phyloP scores from a whole-genome alignment of 129 eudicot genomes.

The Helianthus tuberosus region DNA sequence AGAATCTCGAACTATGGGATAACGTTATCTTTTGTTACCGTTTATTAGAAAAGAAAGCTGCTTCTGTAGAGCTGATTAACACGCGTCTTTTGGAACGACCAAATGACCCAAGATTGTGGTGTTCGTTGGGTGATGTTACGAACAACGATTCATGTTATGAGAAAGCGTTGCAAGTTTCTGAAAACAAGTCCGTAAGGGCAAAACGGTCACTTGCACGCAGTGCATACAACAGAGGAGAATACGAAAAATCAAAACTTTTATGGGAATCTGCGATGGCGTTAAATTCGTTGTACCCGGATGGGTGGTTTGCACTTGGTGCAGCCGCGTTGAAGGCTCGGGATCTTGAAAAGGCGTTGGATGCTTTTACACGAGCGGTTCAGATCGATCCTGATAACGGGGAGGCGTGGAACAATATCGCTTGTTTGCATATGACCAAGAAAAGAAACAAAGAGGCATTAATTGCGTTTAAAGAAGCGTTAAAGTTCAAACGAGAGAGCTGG shows the following conservation, averaged over 20 bases:
- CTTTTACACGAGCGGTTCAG: constrained; percentile 85
- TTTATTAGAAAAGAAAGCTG: constrained; percentile 78
- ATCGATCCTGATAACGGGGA: constrained; percentile 97
- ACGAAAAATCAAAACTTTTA: constrained; percentile 59
- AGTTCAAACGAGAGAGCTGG: constrained; percentile 94
- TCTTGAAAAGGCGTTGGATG: constrained; percentile 76
- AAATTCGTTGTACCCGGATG: constrained; percentile 87
- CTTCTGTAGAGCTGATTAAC: constrained; percentile 83
- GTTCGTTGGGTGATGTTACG: constrained; percentile 91
- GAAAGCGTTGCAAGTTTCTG: constrained; percentile 91
- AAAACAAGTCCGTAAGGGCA: constrained; percentile 77
- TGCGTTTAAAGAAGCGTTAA: constrained; percentile 92
- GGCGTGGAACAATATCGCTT: constrained; percentile 98
- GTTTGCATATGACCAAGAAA: constrained; percentile 81
- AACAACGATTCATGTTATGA: constrained; percentile 68
- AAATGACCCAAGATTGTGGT: constrained; percentile 87
- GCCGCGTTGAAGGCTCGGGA: constrained; percentile 88
- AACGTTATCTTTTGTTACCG: constrained; percentile 82
- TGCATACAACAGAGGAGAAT: constrained; percentile 85
- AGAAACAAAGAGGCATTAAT: constrained; percentile 73
- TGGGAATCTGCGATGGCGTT: constrained; percentile 96
- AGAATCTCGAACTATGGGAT: constrained; percentile 96
- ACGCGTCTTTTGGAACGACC: constrained; percentile 65
- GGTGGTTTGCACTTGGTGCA: constrained; percentile 97
- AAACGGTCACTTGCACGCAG: constrained; percentile 89